Base-by-base conservation (phyloP, 768 basidiomycete species). In the Pleurotus sapidus region DNA sequence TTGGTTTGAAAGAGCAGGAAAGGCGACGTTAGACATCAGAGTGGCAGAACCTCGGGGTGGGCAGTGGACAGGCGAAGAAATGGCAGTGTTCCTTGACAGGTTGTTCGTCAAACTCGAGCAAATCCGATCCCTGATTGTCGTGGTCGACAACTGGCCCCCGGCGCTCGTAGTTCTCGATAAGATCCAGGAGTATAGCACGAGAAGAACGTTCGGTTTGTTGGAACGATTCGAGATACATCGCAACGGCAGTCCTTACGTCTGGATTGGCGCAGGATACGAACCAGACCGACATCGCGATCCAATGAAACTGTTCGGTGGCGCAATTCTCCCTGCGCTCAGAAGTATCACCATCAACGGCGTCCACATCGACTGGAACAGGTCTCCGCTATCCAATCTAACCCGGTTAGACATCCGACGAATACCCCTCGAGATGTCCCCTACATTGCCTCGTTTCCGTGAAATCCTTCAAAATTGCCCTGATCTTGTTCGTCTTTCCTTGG, bases 211-310 rank as follows among this genome's bases (percentile, higher is more conserved):
- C 15, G 73, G 81, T 59, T 72, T 69, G 40, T 65, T 91, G n/a
- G 77, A 86, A 60, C 82, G 82, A 25, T 70, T 90, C 60, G 88
- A 89, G 68, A 67, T 91, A 24, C 86, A 88, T 67, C 82, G 86
- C 30, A 70, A 73, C 12, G 83, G 82, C 4, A 58, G 68, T 25
- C 77, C 79, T 39, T 80, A 77, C 57, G 60, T 76, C 15, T 79
- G 79, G 71, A 62, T 75, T 20, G 81, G 80, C 8, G 49, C 63
- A 7, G 77, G 69, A 9, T 79, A 74, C 62, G 66, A 74, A 43
- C 70, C 72, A 17, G 62, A 62, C 40, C 68, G 67, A 59, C 66
- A 75, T 53, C 66, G 60, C 48, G 57, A 65, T 17, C 68, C 74
- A 30, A 65, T 72, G 23, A 63, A 78, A 2, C 70, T 86, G 27